A percentile compares a stretch with the other conserved stretches of the same genome.
Conservation (phyloP, 2,329 filamentous ascomycete species). For the Ceratocystis alfenasii region DNA sequence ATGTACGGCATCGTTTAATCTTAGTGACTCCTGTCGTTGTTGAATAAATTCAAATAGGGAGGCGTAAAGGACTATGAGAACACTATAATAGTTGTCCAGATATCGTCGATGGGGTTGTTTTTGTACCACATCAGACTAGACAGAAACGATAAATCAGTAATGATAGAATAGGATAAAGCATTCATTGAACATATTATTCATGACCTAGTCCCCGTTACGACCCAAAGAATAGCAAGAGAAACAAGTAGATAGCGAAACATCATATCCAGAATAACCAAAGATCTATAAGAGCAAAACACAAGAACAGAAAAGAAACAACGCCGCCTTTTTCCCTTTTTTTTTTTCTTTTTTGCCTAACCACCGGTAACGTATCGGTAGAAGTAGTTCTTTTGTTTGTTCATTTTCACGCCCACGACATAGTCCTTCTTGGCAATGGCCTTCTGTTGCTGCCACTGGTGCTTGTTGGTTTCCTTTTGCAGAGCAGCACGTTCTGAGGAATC, state of each 20-base stretch:
- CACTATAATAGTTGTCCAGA: too few species aligned
- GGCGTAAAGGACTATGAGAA: too few species aligned
- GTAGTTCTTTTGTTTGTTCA: conserved; percentile 49
- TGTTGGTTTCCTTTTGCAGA: conserved; percentile 16
- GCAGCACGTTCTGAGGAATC: conserved; percentile 9
- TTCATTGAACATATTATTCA: conserved; percentile 10
- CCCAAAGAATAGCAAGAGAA: conserved; percentile 4
- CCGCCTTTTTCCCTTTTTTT: not conserved
- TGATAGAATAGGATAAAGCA: conserved; percentile 5
- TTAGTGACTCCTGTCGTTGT: too few species aligned
- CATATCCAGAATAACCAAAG: not conserved
- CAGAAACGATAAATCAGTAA: not conserved
- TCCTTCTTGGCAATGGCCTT: conserved; percentile 22
- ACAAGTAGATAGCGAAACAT: conserved; percentile 2
- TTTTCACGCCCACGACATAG: conserved; percentile 21
- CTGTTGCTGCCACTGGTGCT: conserved; percentile 17
- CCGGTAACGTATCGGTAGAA: conserved; percentile 40
- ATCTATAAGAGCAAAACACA: conserved; percentile 4
- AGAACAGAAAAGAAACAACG: not conserved
- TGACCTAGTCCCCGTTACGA: not conserved
- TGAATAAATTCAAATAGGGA: too few species aligned
- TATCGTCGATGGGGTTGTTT: too few species aligned
- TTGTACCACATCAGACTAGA: too few species aligned
- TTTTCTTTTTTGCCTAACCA: conserved; percentile 28
- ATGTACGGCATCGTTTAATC: too few species aligned